These are phyloP conservation scores for Leucosporidium scottii DNA, from an alignment of 768 basidiomycete genomes.

Conservation along the genomic window DNA sequence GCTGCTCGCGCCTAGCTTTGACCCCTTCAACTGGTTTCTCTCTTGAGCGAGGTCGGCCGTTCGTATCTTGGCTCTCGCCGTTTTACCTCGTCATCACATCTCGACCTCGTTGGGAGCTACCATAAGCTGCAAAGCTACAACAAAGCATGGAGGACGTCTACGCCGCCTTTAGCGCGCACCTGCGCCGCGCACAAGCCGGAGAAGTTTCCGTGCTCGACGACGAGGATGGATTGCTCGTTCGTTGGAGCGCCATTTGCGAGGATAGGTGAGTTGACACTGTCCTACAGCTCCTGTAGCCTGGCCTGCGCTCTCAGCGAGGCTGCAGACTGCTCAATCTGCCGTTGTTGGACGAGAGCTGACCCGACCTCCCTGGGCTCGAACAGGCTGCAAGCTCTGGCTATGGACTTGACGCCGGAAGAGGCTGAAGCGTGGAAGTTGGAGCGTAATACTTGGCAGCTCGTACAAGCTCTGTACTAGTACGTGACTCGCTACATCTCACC, in stretches of 20 bases:
- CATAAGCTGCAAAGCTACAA: background rate
- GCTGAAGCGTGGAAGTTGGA: constrained; percentile 63
- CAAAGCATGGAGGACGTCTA: constrained; percentile 23
- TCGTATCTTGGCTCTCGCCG: too few species aligned
- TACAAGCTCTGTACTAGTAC: constrained; percentile 61
- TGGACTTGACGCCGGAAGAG: constrained; percentile 45
- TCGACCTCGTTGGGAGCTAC: background rate
- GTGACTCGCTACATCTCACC: constrained; percentile 35
- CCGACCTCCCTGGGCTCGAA: background rate
- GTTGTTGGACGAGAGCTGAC: constrained; percentile 1
- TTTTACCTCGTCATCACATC: background rate
- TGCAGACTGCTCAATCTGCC: background rate
- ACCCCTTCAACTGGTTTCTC: too few species aligned
- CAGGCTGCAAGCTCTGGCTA: constrained; percentile 19
- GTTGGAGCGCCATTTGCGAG: constrained; percentile 20
- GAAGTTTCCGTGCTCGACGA: constrained; percentile 18
- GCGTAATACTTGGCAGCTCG: constrained; percentile 70
- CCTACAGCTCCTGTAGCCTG: background rate
- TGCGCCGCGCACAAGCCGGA: constrained; percentile 20
- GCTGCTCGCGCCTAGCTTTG: too few species aligned
- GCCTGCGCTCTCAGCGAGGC: background rate
- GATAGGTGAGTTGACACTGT: constrained; percentile 8
- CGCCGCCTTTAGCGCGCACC: constrained; percentile 11
- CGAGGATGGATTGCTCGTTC: constrained; percentile 15
- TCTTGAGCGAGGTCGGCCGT: too few species aligned